Evolutionary conservation across 768 basidiomycete species (phyloP).

Genomic region (Naganishia onofrii): DNA sequence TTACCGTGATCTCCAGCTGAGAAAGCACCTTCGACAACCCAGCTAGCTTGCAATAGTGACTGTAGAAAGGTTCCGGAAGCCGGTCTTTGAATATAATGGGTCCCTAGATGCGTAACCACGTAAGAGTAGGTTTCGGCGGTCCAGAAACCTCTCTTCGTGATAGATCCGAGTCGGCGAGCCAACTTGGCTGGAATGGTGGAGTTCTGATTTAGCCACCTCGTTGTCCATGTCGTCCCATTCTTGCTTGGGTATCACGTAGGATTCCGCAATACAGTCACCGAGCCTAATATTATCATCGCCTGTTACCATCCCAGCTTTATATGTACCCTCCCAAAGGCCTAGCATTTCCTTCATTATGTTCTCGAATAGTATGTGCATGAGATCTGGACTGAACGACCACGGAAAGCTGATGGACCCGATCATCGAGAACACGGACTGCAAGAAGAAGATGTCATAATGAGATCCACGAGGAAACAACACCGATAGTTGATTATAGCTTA

Average conservation of each 20-base stretch:
- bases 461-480: too few species aligned
- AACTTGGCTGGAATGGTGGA: neutral
- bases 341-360: constrained; percentile 4
- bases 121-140: constrained; percentile 2
- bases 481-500: too few species aligned
- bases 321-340: neutral
- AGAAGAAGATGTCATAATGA: too few species aligned
- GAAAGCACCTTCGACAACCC: neutral
- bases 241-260: too few species aligned
- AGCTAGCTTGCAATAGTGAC: neutral
- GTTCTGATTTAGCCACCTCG: neutral
- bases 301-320: neutral
- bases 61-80: neutral
- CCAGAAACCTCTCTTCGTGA: neutral
- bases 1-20: neutral
- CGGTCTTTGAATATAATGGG: neutral
- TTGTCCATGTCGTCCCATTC: neutral
- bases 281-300: too few species aligned
- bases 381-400: neutral
- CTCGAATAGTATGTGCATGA: constrained; percentile 7
- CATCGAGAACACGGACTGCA: neutral
- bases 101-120: neutral
- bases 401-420: constrained; percentile 3
- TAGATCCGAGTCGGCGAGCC: neutral
- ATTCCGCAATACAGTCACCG: too few species aligned